Conservation (phyloP, 2,329 filamentous ascomycete genomes). For the Pleurostoma richardsiae region DNA sequence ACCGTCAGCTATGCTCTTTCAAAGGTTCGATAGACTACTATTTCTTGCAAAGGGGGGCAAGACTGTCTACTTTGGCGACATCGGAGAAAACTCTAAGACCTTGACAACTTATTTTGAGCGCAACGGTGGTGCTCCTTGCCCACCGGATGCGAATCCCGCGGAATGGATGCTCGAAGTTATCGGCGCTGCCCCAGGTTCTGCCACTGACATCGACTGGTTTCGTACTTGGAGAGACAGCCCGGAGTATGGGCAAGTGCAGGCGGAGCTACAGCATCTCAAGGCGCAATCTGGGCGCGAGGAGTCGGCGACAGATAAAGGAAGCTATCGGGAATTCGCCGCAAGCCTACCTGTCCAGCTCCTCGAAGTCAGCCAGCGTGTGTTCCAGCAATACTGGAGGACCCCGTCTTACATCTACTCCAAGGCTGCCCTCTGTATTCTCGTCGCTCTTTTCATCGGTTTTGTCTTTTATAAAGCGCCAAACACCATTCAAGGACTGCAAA, state of each 20-base stretch:
- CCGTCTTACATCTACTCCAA: conserved; percentile 71
- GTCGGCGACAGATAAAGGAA: conserved; percentile 26
- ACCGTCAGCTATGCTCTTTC: conserved; percentile 85
- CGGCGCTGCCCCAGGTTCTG: conserved; percentile 58
- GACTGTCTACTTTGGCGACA: conserved; percentile 74
- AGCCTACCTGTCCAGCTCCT: conserved; percentile 57
- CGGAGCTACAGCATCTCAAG: conserved; percentile 53
- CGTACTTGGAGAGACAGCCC: conserved; percentile 54
- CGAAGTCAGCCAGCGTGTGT: conserved; percentile 57
- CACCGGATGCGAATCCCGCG: conserved; percentile 68
- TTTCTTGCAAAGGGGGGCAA: conserved; percentile 68
- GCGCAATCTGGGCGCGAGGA: conserved; percentile 31
- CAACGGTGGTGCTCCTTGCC: conserved; percentile 62
- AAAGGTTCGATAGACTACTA: conserved; percentile 75
- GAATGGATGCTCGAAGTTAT: conserved; percentile 71
- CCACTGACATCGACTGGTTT: conserved; percentile 62
- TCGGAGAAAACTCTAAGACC: conserved; percentile 64
- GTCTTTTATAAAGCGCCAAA: conserved; percentile 58
- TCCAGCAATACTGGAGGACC: conserved; percentile 69
- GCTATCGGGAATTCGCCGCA: conserved; percentile 63
- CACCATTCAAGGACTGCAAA: conserved; percentile 62
- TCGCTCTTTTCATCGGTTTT: conserved; percentile 63
- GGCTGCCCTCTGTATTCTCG: conserved; percentile 45
- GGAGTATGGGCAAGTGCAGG: conserved; percentile 50
- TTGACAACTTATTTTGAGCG: conserved; percentile 73